Conservation (phyloP, 1,284 basidiomycete species). For the Ceratobasidium sp. region DNA sequence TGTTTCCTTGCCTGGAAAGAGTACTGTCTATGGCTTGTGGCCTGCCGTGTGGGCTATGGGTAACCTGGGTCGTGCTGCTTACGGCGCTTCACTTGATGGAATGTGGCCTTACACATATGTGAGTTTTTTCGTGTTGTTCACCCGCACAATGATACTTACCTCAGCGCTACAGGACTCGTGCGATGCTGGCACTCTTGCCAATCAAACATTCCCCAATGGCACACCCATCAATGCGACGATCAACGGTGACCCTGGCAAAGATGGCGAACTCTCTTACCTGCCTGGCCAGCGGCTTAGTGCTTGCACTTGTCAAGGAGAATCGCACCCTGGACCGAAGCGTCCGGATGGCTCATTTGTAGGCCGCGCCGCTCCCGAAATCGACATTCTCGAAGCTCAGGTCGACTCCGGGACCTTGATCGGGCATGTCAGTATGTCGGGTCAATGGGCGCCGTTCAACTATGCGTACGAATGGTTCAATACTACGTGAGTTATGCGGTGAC, state of each 20-base stretch:
- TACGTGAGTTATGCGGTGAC: slow-evolving; percentile 48
- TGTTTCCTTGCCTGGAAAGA: slow-evolving; percentile 84
- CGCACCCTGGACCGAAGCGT: slow-evolving; percentile 74
- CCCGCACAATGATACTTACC: too few relatives aligned
- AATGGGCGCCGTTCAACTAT: slow-evolving; percentile 85
- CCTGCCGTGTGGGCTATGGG: slow-evolving; percentile 75
- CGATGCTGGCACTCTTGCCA: slow-evolving; percentile 81
- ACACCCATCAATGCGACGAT: slow-evolving; percentile 54
- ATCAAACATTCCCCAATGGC: slow-evolving; percentile 71
- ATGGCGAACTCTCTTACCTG: slow-evolving; percentile 65
- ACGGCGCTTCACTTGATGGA: slow-evolving; percentile 77
- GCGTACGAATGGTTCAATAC: slow-evolving; percentile 73
- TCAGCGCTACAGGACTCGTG: slow-evolving; percentile 72
- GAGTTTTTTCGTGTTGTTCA: slow-evolving; percentile 50
- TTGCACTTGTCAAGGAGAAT: slow-evolving; percentile 70
- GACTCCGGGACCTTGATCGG: slow-evolving; percentile 61
- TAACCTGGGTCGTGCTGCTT: slow-evolving; percentile 79
- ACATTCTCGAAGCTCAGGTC: slow-evolving; percentile 72
- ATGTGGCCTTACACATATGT: slow-evolving; percentile 72
- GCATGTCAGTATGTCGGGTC: slow-evolving; percentile 83
- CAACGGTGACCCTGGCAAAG: neutral
- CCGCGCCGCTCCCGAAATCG: slow-evolving; percentile 75
- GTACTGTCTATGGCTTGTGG: slow-evolving; percentile 78
- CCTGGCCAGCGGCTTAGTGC: slow-evolving; percentile 69
- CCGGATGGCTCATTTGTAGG: slow-evolving; percentile 57